Base-by-base conservation (phyloP, 2,329 filamentous ascomycete species). In the Chrysosphaeria jannelii region DNA sequence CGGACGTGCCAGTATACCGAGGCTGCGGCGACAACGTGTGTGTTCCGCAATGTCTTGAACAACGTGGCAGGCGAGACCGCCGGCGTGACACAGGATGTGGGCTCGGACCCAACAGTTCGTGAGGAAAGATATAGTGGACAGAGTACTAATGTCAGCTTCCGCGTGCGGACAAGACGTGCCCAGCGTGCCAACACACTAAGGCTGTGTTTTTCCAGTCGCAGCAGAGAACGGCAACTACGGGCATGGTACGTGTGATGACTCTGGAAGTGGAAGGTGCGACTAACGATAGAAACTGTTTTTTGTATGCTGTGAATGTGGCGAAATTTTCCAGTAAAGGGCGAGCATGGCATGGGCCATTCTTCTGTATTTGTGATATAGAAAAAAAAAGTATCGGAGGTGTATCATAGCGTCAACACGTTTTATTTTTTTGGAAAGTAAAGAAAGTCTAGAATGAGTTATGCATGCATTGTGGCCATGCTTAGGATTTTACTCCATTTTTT, bases 191-290 rank as follows among this genome's bases (percentile, higher is more conserved):
- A 33, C 71, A 85, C 44, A 63, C 65, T 35, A 79, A 93, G 48
- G 78, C 79, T 21, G 88, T 97, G 29, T 97, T 90, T 51, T 97
- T 97, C 53, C 85, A 97, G 51, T 91, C 79, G 30, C 85, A 97
- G 43, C 79, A 93, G 51, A 71, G 85, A 46, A 90, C 71, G 35
- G 75, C 76, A 23, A 79, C 93, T 46, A 97, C 85, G 21, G 85
- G 85, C 50, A 97, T 97, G 85, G 85, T 93, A 47, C 55, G 71
- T 38, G 16, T n/a, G n/a, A n/a, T n/a, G n/a, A n/a, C n/a, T n/a
- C n/a, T n/a, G n/a, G n/a, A n/a, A n/a, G 16, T 18, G 16, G 16
- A 18, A 18, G 7, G 16, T 7, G n/a, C 16, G 16, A n/a, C n/a
- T n/a, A n/a, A n/a, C n/a, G n/a, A n/a, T 34, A 85, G 75, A 79